Evolutionary conservation across 2,329 filamentous ascomycete species (phyloP), one percentile per base, ranked within the genome.

Genomic region (Pyricularia sp.): DNA sequence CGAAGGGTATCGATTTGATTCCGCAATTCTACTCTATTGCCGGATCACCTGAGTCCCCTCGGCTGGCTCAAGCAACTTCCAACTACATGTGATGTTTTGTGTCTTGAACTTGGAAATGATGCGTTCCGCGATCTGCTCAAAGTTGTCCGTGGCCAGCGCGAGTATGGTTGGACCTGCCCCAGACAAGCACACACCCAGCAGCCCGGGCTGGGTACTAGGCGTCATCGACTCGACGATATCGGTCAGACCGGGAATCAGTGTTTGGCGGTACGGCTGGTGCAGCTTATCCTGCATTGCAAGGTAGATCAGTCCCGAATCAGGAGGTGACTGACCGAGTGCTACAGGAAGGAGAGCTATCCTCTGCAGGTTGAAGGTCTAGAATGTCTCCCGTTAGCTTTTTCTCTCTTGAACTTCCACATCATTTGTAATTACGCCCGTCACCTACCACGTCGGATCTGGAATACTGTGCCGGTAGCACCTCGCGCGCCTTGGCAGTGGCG

Each of bases 241-340:
- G 20, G 92, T 91, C 69, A 99, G 85, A 0, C 94, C 95, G 0
- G 95, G 95, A 73, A 99, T 97, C 71, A 99, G 86, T 2, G 87
- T 90, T 80, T 95, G 90, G 68, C 95, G 90, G 82, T 99, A 98
- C 63, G 93, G 95, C 80, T 99, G 95, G 81, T 99, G 95, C 71
- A 99, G 88, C 81, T 94, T 97, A 83, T 99, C 95, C 81, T 98
- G 95, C 95, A 99, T 99, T 65, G 94, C 94, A 65, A 96, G 89
- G 82, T 96, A 96, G 78, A 99, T 99, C 79, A 97, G 90, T 74
- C 96, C 90, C 26, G 95, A 90, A 76, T 97, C 91, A 1, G 94
- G 94, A 11, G 95, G 94, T 9, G 92, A 94, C 78, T 93, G 90
- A 72, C 94, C 93, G 64, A 99, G 85, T 0, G 94, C 94, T 12